A percentile compares a stretch with the other conserved stretches of the same genome.
Conservation (phyloP, 169 alveolate species). For the Cryptosporidium xiaoi region DNA sequence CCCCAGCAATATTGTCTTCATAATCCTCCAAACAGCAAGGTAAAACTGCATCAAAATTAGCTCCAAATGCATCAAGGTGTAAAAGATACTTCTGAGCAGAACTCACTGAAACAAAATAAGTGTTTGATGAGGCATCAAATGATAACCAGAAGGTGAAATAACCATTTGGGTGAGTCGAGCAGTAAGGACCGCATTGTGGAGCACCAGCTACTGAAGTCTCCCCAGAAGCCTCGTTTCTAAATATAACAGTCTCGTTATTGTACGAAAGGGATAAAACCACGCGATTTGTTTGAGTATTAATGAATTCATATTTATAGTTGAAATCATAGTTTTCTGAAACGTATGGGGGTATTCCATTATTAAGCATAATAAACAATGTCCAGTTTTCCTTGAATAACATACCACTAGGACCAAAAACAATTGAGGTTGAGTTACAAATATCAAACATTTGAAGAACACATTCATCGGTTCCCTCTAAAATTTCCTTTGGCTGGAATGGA, state of each 20-base stretch:
- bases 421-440: conserved; percentile 63
- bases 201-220: conserved; percentile 57
- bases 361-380: conserved; percentile 55
- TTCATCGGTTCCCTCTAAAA: conserved; percentile 25
- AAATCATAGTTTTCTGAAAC: conserved; percentile 30
- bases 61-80: conserved; percentile 63
- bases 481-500: conserved; percentile 66
- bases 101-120: conserved; percentile 33
- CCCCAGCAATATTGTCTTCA: background rate
- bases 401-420: conserved; percentile 7
- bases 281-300: conserved; percentile 8
- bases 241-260: conserved; percentile 34
- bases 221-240: conserved; percentile 46
- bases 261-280: conserved; percentile 20
- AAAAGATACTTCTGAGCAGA: conserved; percentile 43
- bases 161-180: conserved; percentile 64
- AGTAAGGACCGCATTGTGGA: conserved; percentile 71
- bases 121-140: conserved; percentile 29
- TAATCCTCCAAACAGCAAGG: conserved; percentile 51
- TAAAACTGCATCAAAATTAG: conserved; percentile 14
- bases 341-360: conserved; percentile 36
- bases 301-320: conserved; percentile 52
- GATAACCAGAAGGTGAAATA: conserved; percentile 66
- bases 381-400: conserved; percentile 47
- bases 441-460: conserved; percentile 57